Base-by-base conservation (phyloP, 2,329 filamentous ascomycete genomes). In the Paraphaeosphaeria sporulosa region DNA sequence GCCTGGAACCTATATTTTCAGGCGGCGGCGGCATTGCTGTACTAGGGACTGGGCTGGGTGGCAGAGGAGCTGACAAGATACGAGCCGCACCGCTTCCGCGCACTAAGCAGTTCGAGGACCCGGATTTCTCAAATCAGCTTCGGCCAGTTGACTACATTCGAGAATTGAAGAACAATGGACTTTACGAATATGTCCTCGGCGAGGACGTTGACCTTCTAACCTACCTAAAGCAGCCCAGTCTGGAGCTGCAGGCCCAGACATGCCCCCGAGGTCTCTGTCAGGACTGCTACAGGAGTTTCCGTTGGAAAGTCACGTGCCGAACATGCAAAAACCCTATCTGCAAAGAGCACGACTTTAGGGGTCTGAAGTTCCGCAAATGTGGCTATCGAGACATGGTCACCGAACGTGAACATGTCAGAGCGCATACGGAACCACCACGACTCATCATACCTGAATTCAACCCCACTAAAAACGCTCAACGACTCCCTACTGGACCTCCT, bases 221-320 rank as follows among this genome's bases (percentile, higher is more conserved):
- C 2, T 78, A 78, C 57, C 63, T 80, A 38, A 74, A 76, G 64
- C 77, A 78, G 49, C 76, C 79, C 69, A 75, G 76, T 71, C 59
- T 85, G 70, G 71, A 81, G 17, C 68, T 80, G 17, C 78, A 80
- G 56, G 73, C 74, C n/a, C 70, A 76, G 46, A 79, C 79, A 25
- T 86, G 82, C 68, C 85, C 85, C 2, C 81, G 85, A 46, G 85
- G 84, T 49, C 71, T 87, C 19, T 87, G 85, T 68, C 81, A 85
- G 54, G 84, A 86, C 59, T 87, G 85, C 70, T 85, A 86, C 64
- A 80, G 82, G 32, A 84, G 82, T n/a, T 83, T 84, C 49, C 80
- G 83, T 50, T 87, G 85, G 85, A 86, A 85, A 66, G 81, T 87
- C n/a, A 80, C 83, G 42, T 87, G 85, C 71, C 83, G 84, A 66